Conservation (phyloP, 768 basidiomycete species). For the Cystobasidium tubakii region DNA sequence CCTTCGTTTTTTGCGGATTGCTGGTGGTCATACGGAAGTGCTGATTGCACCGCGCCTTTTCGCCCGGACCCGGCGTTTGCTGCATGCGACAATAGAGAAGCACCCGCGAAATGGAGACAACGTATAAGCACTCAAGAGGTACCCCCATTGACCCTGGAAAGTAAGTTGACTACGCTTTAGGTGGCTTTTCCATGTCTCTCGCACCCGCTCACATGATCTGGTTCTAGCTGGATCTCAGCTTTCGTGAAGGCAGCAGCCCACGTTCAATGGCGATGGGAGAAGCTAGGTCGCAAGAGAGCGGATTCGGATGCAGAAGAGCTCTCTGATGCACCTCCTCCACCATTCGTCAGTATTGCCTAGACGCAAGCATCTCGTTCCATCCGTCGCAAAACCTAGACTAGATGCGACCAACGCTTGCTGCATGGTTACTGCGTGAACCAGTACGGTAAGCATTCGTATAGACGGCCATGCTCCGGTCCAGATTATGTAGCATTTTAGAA, state of each 20-base stretch:
- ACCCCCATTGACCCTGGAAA: slow-evolving; percentile 10
- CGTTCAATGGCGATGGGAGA: slow-evolving; percentile 4
- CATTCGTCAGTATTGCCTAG: background rate
- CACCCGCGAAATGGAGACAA: background rate
- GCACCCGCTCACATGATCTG: background rate
- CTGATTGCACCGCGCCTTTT: background rate
- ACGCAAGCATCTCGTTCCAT: background rate
- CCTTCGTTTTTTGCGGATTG: background rate
- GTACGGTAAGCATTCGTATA: background rate
- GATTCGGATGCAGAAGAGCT: background rate
- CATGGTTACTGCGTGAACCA: background rate
- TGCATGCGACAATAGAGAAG: background rate
- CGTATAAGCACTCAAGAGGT: slow-evolving; percentile 5
- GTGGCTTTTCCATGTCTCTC: background rate
- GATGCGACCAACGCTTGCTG: background rate
- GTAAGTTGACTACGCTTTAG: background rate
- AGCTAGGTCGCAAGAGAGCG: background rate
- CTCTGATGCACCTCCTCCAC: background rate
- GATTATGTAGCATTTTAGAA: background rate
- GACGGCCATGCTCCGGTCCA: background rate
- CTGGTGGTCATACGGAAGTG: background rate
- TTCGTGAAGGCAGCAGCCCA: slow-evolving; percentile 2
- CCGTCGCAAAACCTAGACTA: background rate
- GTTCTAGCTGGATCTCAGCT: slow-evolving; percentile 5
- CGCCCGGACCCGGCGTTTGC: background rate